These are phyloP conservation scores for Wickerhamomyces ciferrii DNA, from an alignment of 805 yeast species.

Conservation along the genomic window DNA sequence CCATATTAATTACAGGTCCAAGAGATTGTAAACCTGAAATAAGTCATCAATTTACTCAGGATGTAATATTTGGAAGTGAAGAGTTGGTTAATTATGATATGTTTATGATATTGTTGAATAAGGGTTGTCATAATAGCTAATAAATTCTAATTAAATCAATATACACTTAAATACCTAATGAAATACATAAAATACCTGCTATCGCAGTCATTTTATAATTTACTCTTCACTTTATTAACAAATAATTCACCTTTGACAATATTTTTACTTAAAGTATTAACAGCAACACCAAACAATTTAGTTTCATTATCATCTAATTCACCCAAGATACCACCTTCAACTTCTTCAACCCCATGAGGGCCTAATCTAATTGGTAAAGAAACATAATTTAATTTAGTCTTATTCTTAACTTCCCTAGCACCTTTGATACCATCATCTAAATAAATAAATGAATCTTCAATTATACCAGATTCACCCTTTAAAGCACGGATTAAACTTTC, in stretches of 20 bases:
- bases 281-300: conserved; percentile 49
- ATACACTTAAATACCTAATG: no score
- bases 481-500: conserved; percentile 29
- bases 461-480: conserved; percentile 27
- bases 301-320: conserved; percentile 46
- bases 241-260: conserved; percentile 56
- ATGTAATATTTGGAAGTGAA: no score
- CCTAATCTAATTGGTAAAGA: conserved; percentile 59
- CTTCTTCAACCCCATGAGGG: conserved; percentile 47
- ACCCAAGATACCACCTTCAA: conserved; percentile 48
- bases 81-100: no score
- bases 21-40: no score
- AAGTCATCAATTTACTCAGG: no score
- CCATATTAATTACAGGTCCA: no score
- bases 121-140: no score
- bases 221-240: conserved; percentile 22
- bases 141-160: no score
- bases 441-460: conserved; percentile 48
- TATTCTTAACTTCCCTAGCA: conserved; percentile 42
- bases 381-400: conserved; percentile 36
- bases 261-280: conserved; percentile 48
- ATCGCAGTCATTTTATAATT: conserved; percentile 11
- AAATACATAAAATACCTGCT: no score
- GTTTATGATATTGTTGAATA: no score
- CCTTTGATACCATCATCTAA: conserved; percentile 46